These are phyloP conservation scores for Eimeria brunetti DNA, from an alignment of 169 alveolate genomes.

Conservation along the genomic window DNA sequence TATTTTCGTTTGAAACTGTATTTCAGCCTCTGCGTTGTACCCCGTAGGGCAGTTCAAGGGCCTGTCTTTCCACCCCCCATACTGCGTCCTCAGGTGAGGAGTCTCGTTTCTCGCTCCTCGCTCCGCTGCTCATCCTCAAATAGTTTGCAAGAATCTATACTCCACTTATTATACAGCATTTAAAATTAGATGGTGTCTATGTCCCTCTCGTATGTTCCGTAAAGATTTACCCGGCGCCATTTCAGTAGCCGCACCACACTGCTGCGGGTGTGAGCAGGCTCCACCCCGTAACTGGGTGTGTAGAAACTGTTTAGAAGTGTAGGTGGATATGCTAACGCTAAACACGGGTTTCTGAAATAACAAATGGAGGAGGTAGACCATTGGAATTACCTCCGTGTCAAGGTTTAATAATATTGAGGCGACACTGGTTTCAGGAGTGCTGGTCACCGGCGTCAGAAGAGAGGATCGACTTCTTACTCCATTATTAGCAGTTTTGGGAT, in stretches of 20 bases:
- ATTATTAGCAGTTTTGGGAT: not conserved
- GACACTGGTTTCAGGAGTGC: not conserved
- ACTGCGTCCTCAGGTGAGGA: no score
- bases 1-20: no score
- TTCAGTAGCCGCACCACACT: not conserved
- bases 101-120: no score
- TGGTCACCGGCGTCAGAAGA: not conserved
- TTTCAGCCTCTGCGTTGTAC: not conserved
- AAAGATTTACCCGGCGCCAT: no score
- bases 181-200: no score
- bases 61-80: not conserved
- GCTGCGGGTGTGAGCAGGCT: not conserved
- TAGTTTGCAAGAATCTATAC: no score
- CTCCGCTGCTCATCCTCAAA: no score
- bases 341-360: not conserved
- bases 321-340: not conserved
- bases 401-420: not conserved
- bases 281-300: not conserved
- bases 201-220: no score
- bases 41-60: not conserved
- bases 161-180: no score
- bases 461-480: not conserved
- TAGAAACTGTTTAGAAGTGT: not conserved
- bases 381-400: not conserved
- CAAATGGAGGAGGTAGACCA: not conserved